A percentile compares a stretch with the other conserved stretches of the same genome.
Conservation (phyloP, 192 early-diverging fungal species). For the Chytriomyces sp. region DNA sequence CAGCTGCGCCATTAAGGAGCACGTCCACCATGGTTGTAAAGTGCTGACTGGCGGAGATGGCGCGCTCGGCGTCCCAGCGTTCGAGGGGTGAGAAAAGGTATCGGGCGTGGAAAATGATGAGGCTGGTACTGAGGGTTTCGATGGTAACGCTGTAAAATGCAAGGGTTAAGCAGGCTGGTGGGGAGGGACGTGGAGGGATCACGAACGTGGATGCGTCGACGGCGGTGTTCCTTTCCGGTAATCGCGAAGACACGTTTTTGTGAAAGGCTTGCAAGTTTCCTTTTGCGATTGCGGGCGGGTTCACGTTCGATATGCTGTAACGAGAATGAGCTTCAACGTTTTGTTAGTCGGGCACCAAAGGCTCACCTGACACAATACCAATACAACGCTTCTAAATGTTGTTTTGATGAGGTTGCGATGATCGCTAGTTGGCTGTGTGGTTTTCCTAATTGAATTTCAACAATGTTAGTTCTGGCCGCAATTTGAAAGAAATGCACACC, state of each 20-base stretch:
- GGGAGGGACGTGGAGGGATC: neutral
- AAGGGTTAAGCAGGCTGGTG: neutral
- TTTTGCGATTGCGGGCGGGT: slow-evolving; percentile 34
- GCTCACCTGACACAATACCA: slow-evolving; percentile 47
- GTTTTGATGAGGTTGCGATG: slow-evolving; percentile 29
- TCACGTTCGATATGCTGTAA: slow-evolving; percentile 33
- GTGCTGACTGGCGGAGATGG: neutral
- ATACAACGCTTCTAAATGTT: slow-evolving; percentile 42
- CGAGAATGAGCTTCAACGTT: neutral
- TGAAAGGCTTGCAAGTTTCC: slow-evolving; percentile 40
- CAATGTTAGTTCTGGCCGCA: too few relatives aligned
- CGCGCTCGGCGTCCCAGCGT: neutral
- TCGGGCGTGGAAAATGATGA: slow-evolving; percentile 8
- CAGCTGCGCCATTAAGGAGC: slow-evolving; percentile 1
- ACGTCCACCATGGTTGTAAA: slow-evolving; percentile 16
- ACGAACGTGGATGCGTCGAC: neutral
- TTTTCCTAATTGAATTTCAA: slow-evolving; percentile 35
- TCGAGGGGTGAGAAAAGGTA: slow-evolving; percentile 17
- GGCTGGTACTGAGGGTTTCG: neutral
- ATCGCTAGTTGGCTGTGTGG: slow-evolving; percentile 47
- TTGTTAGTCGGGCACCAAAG: neutral
- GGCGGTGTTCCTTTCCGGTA: neutral
- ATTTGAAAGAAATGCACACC: slow-evolving; percentile 1
- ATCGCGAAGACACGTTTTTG: slow-evolving; percentile 11
- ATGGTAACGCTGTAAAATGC: neutral